Base-by-base conservation (phyloP, 257 asterid species). In the Buddleja alternifolia region DNA sequence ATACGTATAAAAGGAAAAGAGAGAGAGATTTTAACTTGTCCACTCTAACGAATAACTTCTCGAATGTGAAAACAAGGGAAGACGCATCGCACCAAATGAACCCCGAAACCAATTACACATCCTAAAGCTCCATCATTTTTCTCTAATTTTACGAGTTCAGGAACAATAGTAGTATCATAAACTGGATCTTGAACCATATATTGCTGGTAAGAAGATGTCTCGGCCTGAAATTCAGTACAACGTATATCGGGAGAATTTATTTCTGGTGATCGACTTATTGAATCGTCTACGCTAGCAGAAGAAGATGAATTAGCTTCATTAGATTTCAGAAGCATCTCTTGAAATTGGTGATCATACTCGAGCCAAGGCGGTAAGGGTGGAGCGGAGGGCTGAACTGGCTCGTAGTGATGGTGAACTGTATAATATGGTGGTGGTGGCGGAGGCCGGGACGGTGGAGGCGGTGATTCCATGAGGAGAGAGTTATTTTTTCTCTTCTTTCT, bases 341-440 rank as follows among this genome's bases (percentile, higher is more conserved):
- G 66, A 67, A 71, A 41, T 25, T 56, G 72, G 23, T 72, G 54
- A 39, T 73, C 74, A 23, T 45, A 71, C 7, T 82, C 81, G 25
- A 77, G 19, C 84, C 83, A 75, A 6, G 80, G 73, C 15, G 87
- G 88, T 73, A 85, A 37, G 0, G 88, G 88, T 1, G 90, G 90
- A 45, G 90, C 90, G 0, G 87, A 84, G 9, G 88, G 88, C 73
- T 72, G 70, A 66, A 66, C 50, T 0, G 78, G 76, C 45, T 56
- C 50, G 41, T 60, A 66, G 0, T 64, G 74, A 50, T 63, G 60
- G 20, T 81, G n/a, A n/a, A 75, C 17, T 60, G 37, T n/a, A n/a
- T n/a, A n/a, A n/a, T n/a, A n/a, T 1, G 62, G 79, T 1, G 67
- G 75, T 0, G 73, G 77, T 2, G 72, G 57, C 19, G 80, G 73